Base-by-base conservation (phyloP, 371 early-diverging fungal species). In the Saksenaea oblongispora region DNA sequence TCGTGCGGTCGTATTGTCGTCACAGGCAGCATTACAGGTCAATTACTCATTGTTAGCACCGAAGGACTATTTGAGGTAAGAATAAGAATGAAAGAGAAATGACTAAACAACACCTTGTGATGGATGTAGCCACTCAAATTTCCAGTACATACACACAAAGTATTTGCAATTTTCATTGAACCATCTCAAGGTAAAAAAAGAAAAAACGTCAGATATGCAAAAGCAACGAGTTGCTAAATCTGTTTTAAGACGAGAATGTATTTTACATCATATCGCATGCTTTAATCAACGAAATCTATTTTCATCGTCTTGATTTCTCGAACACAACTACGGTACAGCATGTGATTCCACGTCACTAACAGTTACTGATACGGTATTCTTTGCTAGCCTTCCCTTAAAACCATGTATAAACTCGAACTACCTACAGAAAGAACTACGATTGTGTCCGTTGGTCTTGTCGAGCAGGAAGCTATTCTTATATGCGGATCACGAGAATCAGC, bases 401-500 rank as follows among this genome's bases (percentile, higher is more conserved):
- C 80, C 5, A 37, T 81, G 0, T 82, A 76, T 59, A 76, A 74
- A 44, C 61, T 89, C 11, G 73, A 69, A 34, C 62, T 78, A 27
- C 87, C 87, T 44, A 67, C 67, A 10, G 74, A 75, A 60, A 77
- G 71, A 11, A 79, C 85, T 13, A 80, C 80, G 14, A 71, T 85
- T 1, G 66, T 87, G 51, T 84, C 82, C 18, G 64, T 80, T 7
- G 83, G 76, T 0, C 71, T 77, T 36, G 77, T 71, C 10, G 73
- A 82, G 31, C 59, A 70, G 8, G 62, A 82, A 34, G 69, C 74
- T n/a, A 61, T 89, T 3, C 62, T 86, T 36, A 69, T 87, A 37
- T 84, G 84, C 34, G 88, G 89, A 8, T 84, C 89, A 2, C 70
- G 89, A 58, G 88, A 87, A 64, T 82, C 86, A 3, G 84, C 85